Evolutionary conservation across 73 alveolate genomes (phyloP).

Genomic region (Paramecium biaurelia): DNA sequence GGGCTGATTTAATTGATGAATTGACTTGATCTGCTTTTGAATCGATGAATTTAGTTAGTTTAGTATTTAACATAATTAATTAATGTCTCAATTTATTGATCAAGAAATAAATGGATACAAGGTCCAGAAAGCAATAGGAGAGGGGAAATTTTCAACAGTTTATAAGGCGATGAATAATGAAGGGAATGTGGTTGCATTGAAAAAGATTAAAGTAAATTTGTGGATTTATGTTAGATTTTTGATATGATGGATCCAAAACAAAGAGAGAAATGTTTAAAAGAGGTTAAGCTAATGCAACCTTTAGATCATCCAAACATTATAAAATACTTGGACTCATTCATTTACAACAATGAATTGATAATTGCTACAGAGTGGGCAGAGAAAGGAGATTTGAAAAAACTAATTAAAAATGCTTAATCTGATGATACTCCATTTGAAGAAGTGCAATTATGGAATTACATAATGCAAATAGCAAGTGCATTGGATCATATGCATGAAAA

Average conservation of each 20-base stretch:
- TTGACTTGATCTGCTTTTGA: not conserved
- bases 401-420: constrained; percentile 78
- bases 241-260: constrained; percentile 96
- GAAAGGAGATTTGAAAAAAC: constrained; percentile 95
- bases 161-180: constrained; percentile 90
- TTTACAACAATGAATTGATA: constrained; percentile 87
- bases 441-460: constrained; percentile 86
- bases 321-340: constrained; percentile 92
- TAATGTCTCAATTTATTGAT: constrained; percentile 42
- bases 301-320: constrained; percentile 94
- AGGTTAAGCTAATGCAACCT: constrained; percentile 78
- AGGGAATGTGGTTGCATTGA: constrained; percentile 83
- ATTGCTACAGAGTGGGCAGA: constrained; percentile 99
- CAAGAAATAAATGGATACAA: constrained; percentile 65
- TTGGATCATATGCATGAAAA: constrained; percentile 94
- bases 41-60: not conserved
- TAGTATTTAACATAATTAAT: not conserved
- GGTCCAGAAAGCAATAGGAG: constrained; percentile 79
- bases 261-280: constrained; percentile 96
- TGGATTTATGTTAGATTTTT: constrained; percentile 74
- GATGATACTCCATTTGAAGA: constrained; percentile 90
- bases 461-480: constrained; percentile 87
- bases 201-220: constrained; percentile 84
- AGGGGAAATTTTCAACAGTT: constrained; percentile 96
- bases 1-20: not conserved